Conservation (phyloP, 139 green algal species). For the Chlorella sp. region DNA sequence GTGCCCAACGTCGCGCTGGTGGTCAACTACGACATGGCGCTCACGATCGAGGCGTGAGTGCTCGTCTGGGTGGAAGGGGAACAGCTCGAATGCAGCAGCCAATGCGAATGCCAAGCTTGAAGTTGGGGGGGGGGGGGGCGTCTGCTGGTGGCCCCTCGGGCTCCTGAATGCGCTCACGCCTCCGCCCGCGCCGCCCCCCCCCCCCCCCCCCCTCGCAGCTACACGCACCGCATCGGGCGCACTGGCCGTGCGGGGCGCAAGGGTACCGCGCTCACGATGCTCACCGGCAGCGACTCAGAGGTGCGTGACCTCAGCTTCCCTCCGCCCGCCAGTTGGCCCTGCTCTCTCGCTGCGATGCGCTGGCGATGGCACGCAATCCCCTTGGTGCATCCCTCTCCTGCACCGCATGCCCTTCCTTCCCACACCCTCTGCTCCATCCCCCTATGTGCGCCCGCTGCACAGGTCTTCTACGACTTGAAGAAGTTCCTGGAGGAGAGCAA, state of each 20-base stretch:
- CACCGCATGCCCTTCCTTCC: background rate
- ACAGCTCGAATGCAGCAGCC: too few relatives aligned
- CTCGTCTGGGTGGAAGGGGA: too few relatives aligned
- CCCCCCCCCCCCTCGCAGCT: slow-evolving; percentile 38
- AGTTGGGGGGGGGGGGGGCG: too few relatives aligned
- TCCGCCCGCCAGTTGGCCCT: background rate
- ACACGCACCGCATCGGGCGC: slow-evolving; percentile 76
- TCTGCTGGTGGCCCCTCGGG: too few relatives aligned
- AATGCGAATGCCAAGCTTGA: too few relatives aligned
- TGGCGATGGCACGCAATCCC: background rate
- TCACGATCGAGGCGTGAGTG: slow-evolving; percentile 94
- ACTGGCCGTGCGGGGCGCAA: slow-evolving; percentile 85
- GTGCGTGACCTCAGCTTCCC: background rate
- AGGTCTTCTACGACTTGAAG: slow-evolving; percentile 97
- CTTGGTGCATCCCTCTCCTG: background rate
- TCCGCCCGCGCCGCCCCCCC: too few relatives aligned
- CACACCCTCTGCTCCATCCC: background rate
- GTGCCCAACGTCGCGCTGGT: slow-evolving; percentile 88
- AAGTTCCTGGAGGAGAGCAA: slow-evolving; percentile 77
- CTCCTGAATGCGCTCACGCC: too few relatives aligned
- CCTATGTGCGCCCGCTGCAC: slow-evolving; percentile 20
- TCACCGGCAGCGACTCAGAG: slow-evolving; percentile 69
- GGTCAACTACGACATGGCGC: slow-evolving; percentile 98
- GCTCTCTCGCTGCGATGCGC: background rate
- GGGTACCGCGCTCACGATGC: slow-evolving; percentile 89